Base-by-base conservation (phyloP, 805 yeast genomes). In the Candida patagonica region DNA sequence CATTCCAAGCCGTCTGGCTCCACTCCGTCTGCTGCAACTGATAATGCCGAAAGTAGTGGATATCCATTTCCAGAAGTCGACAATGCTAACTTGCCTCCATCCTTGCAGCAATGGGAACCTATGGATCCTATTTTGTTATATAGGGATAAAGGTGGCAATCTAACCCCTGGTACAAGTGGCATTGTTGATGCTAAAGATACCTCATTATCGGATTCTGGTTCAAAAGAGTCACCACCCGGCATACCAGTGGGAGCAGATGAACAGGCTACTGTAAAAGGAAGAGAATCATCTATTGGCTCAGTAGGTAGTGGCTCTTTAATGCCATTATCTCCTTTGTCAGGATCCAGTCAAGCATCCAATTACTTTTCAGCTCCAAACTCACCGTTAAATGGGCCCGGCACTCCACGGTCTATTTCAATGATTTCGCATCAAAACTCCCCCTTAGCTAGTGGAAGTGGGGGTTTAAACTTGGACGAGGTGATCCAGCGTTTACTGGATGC, bases 401-500 rank as follows among this genome's bases (percentile, higher is more conserved):
- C 41, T 17, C 44, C 48, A n/a, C 38, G 47, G 26, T 17, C 20
- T n/a, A 38, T 42, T 9, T 40, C 40, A 9, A 10, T 37, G 22
- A 16, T 36, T 13, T 20, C 38, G 10, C 31, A 39, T 30, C 35
- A 41, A 23, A 36, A 45, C 40, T 43, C 53, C 35, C 41, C 44
- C 26, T n/a, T n/a, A n/a, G n/a, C n/a, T n/a, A n/a, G n/a, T n/a
- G n/a, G n/a, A n/a, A 35, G 35, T 12, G 20, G 38, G 17, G 27
- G 31, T 6, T 37, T 68, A 27, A 78, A 88, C 57, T 71, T 92
- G 34, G 98, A 92, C 61, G 94, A 85, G 54, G 68, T 85, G 36
- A 92, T 92, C 45, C 96, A 88, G 64, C 68, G 94, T 51, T 69
- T 92, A 47, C 68, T 92, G 47, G 97, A 92, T 63, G 95, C 96